Conservation (phyloP, 2,329 filamentous ascomycete genomes). For the Lomentospora prolificans region DNA sequence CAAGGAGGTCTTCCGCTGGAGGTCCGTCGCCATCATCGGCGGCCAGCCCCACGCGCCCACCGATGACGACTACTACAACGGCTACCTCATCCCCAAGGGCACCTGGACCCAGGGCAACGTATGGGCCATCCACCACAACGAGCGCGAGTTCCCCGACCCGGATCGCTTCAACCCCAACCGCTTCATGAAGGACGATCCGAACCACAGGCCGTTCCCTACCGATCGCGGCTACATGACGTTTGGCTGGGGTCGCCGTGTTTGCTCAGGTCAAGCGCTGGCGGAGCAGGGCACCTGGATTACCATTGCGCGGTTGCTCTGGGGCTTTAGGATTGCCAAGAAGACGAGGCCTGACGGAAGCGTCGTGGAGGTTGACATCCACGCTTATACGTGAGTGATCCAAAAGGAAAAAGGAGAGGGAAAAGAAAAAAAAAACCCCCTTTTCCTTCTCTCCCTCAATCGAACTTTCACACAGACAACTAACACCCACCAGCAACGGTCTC, state of each 20-base stretch:
- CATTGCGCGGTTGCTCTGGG: constrained; percentile 47
- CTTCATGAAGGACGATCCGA: constrained; percentile 26
- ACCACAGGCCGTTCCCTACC: constrained; percentile 34
- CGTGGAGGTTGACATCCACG: constrained; percentile 45
- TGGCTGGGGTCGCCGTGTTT: constrained; percentile 45
- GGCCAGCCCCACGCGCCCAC: constrained; percentile 40
- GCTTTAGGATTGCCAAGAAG: constrained; percentile 37
- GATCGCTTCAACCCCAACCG: constrained; percentile 33
- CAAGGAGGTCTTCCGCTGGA: constrained; percentile 47
- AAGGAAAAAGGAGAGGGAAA: too few species aligned
- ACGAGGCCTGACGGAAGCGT: constrained; percentile 28
- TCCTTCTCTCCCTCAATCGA: constrained; percentile 18
- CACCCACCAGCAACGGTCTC: constrained; percentile 35
- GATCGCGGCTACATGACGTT: constrained; percentile 45
- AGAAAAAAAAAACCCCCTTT: constrained; percentile 22
- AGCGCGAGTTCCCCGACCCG: constrained; percentile 33
- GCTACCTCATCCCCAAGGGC: constrained; percentile 38
- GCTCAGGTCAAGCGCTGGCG: constrained; percentile 43
- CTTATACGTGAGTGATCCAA: constrained; percentile 31
- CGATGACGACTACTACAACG: constrained; percentile 36
- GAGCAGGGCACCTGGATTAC: constrained; percentile 52
- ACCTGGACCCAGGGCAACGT: constrained; percentile 40
- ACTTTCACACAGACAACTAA: background rate
- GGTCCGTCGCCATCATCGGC: constrained; percentile 40
- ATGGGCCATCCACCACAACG: constrained; percentile 21